Percentiles rank a stretch among this genome's conserved stretches.
Conservation (phyloP, 2,329 filamentous ascomycete genomes). For the Fusarium floridanum region DNA sequence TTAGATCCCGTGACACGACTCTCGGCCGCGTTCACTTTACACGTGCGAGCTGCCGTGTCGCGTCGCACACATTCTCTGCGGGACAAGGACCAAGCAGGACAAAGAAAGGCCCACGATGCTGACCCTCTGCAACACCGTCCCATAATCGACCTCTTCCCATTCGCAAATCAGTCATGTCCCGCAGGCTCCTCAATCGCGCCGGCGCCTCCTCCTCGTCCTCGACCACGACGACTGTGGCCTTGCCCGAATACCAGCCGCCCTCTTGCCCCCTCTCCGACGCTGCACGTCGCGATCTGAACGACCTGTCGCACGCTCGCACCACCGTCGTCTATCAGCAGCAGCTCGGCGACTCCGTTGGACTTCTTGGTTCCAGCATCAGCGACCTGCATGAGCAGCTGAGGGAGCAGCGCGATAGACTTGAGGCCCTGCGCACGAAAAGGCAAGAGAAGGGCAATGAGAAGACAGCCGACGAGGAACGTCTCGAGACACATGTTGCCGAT, state of each 20-base stretch:
- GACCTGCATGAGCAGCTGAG: conserved; percentile 63
- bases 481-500: conserved; percentile 55
- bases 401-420: conserved; percentile 53
- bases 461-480: conserved; percentile 52
- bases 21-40: conserved; percentile 16
- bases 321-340: conserved; percentile 60
- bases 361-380: conserved; percentile 60
- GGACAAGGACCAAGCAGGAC: background rate
- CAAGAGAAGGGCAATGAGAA: conserved; percentile 53
- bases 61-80: conserved; percentile 2
- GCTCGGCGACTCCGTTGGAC: conserved; percentile 58
- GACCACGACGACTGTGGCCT: conserved; percentile 40
- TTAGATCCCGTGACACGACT: conserved; percentile 9
- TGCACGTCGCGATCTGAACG: conserved; percentile 55
- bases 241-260: conserved; percentile 66
- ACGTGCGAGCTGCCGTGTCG: conserved; percentile 32
- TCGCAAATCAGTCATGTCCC: conserved; percentile 47
- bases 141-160: conserved; percentile 15
- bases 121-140: conserved; percentile 8
- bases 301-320: conserved; percentile 58
- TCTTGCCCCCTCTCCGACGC: conserved; percentile 58
- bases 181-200: conserved; percentile 49
- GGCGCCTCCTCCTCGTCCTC: conserved; percentile 26
- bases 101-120: conserved; percentile 19
- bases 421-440: conserved; percentile 51